Evolutionary conservation across 768 basidiomycete species (phyloP), one percentile per base, ranked within the genome.

Genomic region (Clavulina sp.): DNA sequence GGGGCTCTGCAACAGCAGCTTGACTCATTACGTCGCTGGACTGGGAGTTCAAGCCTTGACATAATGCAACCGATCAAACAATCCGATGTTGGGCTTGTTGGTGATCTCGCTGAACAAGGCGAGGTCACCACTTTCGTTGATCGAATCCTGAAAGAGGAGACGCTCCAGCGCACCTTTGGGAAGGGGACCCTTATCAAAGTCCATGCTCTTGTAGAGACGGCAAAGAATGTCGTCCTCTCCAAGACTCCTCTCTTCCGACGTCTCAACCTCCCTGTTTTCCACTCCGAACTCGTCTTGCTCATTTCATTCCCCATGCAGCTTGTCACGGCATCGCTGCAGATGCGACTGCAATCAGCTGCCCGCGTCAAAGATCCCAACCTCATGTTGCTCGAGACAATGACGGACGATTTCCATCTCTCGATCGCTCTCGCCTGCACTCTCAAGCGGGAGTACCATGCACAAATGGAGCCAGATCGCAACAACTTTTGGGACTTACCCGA

Each of bases 301-400:
- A 92, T 95, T 55, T 82, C 87, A n/a, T 97, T 97, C 67, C 88
- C 95, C 4, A 93, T 89, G 21, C 83, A 85, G 61, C 80, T 99
- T 48, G 84, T 91, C 3, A 85, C 95, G 61, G 92, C 91, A 36
- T 80, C 81, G 52, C 73, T 99, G 52, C 85, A 83, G 46, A 78
- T 93, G 38, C 84, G 89, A 48, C 74, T 97, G 48, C 83, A 87
- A 57, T 87, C 88, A 60, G 84, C 89, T 23, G 76, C 78, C 63
- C 86, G 86, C 62, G 73, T 93, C 52, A 81, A 79, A 60, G 85
- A 92, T 52, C 89, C 89, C 1, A 86, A 85, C 52, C 72, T 84
- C 53, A 73, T 95, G 51, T 85, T 92, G 53, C 84, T 96, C 55
- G 87, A 95, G 64, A 89, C 95, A 64, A 82, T 93, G 71, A 80